Base-by-base conservation (phyloP, 1,284 basidiomycete species). In the Rhodotorula sp. region DNA sequence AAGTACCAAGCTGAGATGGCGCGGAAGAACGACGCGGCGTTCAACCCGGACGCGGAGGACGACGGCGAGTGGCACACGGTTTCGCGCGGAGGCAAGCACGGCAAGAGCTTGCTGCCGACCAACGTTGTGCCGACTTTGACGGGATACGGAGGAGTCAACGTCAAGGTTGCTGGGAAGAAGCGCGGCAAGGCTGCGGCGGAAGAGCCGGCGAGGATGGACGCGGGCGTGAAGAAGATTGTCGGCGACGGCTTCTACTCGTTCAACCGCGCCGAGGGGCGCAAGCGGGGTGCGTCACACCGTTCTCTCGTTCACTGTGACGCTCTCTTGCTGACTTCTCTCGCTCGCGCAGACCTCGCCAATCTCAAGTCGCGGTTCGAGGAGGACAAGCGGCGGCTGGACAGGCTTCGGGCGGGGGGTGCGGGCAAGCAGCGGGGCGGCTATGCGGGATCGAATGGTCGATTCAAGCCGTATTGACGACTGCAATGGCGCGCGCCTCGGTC, bases 241-340 rank as follows among this genome's bases (percentile, higher is more conserved):
- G 74, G 74, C 10, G 69, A 73, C 22, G 71, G 71, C n/a, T 75
- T 75, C 57, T 75, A 75, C 58, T n/a, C 67, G 57, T 70, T 73
- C 59, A 69, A 58, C 34, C 58, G 64, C 53, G 65, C 68, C 26
- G 69, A 73, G 20, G 51, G 53, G 16, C 60, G 72, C 20, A 58
- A 60, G 26, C 62, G 63, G 24, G 67, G 73, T 75, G 28, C 56
- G 71, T 64, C 47, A 13, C 46, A 3, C 18, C 10, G 7, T 13
- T 48, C 28, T 26, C 54, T 22, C 37, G 24, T 18, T 16, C 34
- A 4, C 18, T 18, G 5, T 2, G 2, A 24, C 5, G 34, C 34
- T 34, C 6, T 34, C 10, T 2, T 7, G 1, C 2, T 2, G 15
- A 24, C 31, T 55, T 1, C 28, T 9, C 7, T 15, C 40, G 18